Base-by-base conservation (phyloP, 306 rosid species). In the Comarum palustre region DNA sequence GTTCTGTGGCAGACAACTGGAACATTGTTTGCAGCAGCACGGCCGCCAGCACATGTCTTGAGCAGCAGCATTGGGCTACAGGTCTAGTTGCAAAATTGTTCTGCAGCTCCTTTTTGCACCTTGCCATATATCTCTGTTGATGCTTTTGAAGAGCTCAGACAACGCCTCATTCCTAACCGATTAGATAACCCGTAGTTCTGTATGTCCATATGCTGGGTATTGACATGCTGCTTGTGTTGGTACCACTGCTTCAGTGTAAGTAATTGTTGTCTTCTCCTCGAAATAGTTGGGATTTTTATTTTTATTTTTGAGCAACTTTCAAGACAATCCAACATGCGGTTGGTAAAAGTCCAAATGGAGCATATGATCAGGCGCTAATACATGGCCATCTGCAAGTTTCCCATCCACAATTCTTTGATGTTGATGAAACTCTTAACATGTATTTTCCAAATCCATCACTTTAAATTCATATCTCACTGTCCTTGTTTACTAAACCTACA, bases 171-270 rank as follows among this genome's bases (percentile, higher is more conserved):
- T 36, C 46, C 43, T 19, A 39, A 38, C 54, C 29, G 3, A 60
- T 63, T 66, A 45, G 62, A 61, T 77, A 7, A 47, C 73, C 65
- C 20, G 12, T n/a, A 66, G 67, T 64, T 79, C 65, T 45, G 43
- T 65, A 51, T 73, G 32, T 52, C 67, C 66, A 50, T 74, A 67
- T 88, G 68, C 82, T 91, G 99, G 99, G 99, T 45, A 8, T 95
- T 75, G 87, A 90, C 68, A 73, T 84, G 96, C 75, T 95, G 75
- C 34, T 88, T 45, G 67, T 60, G 97, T 90, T 68, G 99, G 97
- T 24, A 79, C 84, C 71, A 88, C 97, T 25, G 99, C 90, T 68
- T 90, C 99, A 12, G 97, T 92, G 99, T 95, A 91, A 84, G 99
- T 67, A 84, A 29, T n/a, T 64, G 8, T 20, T 39, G n/a, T 46